Evolutionary conservation across 345 rosid species (phyloP).

Genomic region (Kernera saxatilis): DNA sequence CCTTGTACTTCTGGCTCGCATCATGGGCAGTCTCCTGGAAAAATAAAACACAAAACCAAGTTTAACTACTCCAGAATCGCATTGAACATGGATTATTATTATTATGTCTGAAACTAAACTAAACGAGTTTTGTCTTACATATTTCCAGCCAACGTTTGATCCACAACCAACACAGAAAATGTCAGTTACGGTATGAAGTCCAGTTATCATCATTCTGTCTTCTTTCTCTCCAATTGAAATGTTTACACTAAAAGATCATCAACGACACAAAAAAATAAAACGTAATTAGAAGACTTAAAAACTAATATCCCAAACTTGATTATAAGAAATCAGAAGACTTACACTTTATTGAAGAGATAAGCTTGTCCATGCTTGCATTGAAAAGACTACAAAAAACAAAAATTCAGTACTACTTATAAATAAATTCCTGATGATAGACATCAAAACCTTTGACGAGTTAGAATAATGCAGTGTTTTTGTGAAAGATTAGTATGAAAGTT

Average conservation of each 20-base stretch:
- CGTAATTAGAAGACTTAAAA: neutral
- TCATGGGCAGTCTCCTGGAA: conserved; percentile 79
- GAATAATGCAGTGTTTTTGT: neutral
- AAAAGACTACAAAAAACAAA: conserved; percentile 54
- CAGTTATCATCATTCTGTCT: conserved; percentile 73
- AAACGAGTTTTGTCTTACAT: conserved; percentile 46
- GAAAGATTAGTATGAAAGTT: neutral
- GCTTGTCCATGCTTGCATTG: conserved; percentile 84
- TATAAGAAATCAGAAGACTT: conserved; percentile 43
- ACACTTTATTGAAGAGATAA: conserved; percentile 90
- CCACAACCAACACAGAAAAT: conserved; percentile 95
- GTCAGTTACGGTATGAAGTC: conserved; percentile 78
- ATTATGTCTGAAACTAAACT: neutral
- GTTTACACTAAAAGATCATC: conserved; percentile 47
- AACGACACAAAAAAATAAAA: neutral
- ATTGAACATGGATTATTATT: neutral
- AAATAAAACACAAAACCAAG: neutral
- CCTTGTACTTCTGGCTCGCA: conserved; percentile 77
- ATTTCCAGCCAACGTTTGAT: conserved; percentile 95
- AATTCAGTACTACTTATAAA: neutral
- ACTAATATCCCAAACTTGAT: neutral
- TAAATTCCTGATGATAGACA: neutral
- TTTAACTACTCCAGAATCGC: neutral
- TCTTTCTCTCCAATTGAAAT: conserved; percentile 55
- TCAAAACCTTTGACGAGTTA: neutral